These are phyloP conservation scores for Ceratobasidium sp. DNA, from an alignment of 1,284 basidiomycete species.

Conservation along the genomic window DNA sequence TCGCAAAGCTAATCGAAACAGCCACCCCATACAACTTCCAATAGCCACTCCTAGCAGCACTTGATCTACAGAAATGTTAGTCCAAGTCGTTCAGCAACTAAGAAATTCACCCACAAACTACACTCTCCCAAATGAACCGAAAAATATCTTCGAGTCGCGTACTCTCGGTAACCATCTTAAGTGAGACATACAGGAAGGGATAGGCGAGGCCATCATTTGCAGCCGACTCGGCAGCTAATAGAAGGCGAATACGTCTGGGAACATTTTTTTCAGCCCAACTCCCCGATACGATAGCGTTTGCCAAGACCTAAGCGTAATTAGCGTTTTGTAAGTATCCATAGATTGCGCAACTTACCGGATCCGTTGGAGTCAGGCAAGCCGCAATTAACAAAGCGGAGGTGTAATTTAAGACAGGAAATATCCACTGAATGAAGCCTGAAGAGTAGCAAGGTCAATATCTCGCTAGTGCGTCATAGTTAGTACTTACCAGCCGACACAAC, in stretches of 20 bases:
- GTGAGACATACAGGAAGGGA: conserved; percentile 74
- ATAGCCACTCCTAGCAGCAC: conserved; percentile 84
- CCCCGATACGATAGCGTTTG: conserved; percentile 75
- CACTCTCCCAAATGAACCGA: conserved; percentile 1
- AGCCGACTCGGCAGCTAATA: conserved; percentile 91
- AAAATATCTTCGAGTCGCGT: too few species aligned
- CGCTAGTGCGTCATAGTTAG: too few species aligned
- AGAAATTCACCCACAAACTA: neutral
- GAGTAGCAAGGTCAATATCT: too few species aligned
- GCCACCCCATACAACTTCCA: conserved; percentile 78
- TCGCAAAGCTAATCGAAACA: conserved; percentile 67
- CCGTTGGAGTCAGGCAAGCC: conserved; percentile 93
- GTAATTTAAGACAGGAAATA: conserved; percentile 78
- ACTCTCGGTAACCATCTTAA: conserved; percentile 16
- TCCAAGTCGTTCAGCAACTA: neutral
- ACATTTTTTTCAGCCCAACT: conserved; percentile 91
- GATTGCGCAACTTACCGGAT: conserved; percentile 65
- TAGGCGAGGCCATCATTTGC: conserved; percentile 91
- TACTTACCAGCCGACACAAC: conserved; percentile 67
- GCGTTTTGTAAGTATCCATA: too few species aligned
- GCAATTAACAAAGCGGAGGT: conserved; percentile 86
- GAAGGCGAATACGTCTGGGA: conserved; percentile 81
- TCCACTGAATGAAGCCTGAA: conserved; percentile 65
- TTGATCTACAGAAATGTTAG: conserved; percentile 70
- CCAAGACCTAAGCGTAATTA: conserved; percentile 55